phyloP scores from a whole-genome alignment of 768 basidiomycete species.

The Tylopilus sp. region DNA sequence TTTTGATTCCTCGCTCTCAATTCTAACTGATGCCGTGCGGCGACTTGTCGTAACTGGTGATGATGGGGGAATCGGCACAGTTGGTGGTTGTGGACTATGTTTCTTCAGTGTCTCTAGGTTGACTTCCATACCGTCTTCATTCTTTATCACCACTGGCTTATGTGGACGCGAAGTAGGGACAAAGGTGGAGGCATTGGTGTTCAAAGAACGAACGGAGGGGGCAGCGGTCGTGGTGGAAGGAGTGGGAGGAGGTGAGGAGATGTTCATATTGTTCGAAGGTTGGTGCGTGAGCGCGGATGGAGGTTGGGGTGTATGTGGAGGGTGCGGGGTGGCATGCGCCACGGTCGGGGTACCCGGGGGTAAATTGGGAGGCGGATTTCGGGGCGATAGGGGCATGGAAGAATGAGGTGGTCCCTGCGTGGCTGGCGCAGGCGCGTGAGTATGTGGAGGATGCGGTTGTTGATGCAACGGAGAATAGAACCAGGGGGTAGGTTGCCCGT shows the following conservation, averaged over 20 bases:
- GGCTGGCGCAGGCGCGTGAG: slow-evolving; percentile 34
- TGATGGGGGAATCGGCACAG: slow-evolving; percentile 38
- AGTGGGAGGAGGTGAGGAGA: slow-evolving; percentile 64
- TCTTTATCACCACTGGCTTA: slow-evolving; percentile 56
- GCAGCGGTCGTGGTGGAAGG: slow-evolving; percentile 51
- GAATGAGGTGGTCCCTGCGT: slow-evolving; percentile 43
- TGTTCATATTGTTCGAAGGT: slow-evolving; percentile 43
- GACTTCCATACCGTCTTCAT: slow-evolving; percentile 61
- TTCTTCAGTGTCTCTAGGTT: slow-evolving; percentile 55
- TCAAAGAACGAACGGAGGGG: slow-evolving; percentile 43
- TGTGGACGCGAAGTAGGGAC: slow-evolving; percentile 48
- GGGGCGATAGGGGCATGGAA: slow-evolving; percentile 66
- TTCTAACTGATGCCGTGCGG: slow-evolving; percentile 43
- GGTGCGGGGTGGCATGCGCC: slow-evolving; percentile 51
- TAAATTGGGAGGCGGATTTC: slow-evolving; percentile 50
- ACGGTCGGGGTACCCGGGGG: slow-evolving; percentile 71
- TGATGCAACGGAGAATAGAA: slow-evolving; percentile 40
- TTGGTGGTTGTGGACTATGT: slow-evolving; percentile 39
- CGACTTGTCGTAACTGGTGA: slow-evolving; percentile 27
- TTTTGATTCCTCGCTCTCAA: slow-evolving; percentile 62
- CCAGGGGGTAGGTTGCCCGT: slow-evolving; percentile 39
- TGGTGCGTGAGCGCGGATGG: slow-evolving; percentile 40
- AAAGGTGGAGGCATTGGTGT: slow-evolving; percentile 62
- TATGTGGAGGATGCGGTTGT: slow-evolving; percentile 46
- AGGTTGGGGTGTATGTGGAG: slow-evolving; percentile 46